These are phyloP conservation scores for Neofusicoccum kwambonambiense DNA, from an alignment of 2,329 filamentous ascomycete genomes.

Conservation along the genomic window DNA sequence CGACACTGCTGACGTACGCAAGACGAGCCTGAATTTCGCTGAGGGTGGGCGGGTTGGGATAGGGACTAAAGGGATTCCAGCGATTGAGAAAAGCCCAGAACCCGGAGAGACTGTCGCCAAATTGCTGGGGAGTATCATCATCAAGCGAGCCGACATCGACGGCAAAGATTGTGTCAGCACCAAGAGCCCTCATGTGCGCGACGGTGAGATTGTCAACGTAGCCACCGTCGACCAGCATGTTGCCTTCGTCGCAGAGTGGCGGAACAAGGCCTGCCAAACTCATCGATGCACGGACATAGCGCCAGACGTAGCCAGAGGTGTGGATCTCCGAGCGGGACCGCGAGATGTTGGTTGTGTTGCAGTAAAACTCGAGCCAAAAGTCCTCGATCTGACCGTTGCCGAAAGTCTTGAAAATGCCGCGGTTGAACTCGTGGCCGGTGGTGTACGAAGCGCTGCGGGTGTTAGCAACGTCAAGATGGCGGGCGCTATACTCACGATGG, in stretches of 20 bases:
- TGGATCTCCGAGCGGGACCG: conserved; percentile 90
- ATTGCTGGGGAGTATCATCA: conserved; percentile 85
- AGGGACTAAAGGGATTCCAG: conserved; percentile 91
- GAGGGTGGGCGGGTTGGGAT: conserved; percentile 88
- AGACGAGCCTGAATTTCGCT: conserved; percentile 94
- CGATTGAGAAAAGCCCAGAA: conserved; percentile 94
- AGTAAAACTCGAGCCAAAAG: conserved; percentile 98
- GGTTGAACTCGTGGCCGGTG: conserved; percentile 97
- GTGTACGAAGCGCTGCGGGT: conserved; percentile 74
- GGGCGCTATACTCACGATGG: conserved; percentile 58
- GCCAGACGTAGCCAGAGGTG: conserved; percentile 95
- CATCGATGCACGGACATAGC: conserved; percentile 96
- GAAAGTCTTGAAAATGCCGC: conserved; percentile 97
- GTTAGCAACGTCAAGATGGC: background rate
- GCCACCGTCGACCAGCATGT: conserved; percentile 92
- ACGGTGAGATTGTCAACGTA: conserved; percentile 98
- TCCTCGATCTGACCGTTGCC: conserved; percentile 97
- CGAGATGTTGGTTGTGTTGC: conserved; percentile 98
- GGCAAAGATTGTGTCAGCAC: conserved; percentile 91
- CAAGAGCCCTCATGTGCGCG: conserved; percentile 92
- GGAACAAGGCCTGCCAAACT: conserved; percentile 89
- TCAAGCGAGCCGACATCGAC: conserved; percentile 92
- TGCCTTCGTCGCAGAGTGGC: conserved; percentile 92
- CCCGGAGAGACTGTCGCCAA: conserved; percentile 90
- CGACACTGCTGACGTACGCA: conserved; percentile 91